A percentile compares a stretch with the other conserved stretches of the same genome.
Evolutionary conservation across 805 yeast species (phyloP).

Genomic region (Nakazawaea wyomingensis): DNA sequence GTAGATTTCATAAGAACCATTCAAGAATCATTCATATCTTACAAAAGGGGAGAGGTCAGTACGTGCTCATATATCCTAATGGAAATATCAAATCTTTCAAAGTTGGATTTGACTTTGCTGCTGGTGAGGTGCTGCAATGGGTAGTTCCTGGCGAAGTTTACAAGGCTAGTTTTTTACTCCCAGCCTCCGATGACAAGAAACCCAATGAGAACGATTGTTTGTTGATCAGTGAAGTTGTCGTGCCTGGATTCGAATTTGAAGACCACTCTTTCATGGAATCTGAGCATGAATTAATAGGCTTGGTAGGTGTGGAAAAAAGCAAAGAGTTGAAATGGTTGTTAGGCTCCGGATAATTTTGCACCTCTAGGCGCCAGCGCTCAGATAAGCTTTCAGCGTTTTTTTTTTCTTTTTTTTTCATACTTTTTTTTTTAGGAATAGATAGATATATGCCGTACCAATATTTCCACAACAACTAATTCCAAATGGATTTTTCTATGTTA

Average conservation of each 20-base stretch:
- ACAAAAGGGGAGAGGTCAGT: conserved; percentile 52
- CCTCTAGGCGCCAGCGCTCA: conserved; percentile 6
- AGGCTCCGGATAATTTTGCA: conserved; percentile 15
- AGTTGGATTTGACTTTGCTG: conserved; percentile 44
- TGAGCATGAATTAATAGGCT: conserved; percentile 23
- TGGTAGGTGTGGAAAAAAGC: conserved; percentile 35
- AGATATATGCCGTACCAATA: background rate
- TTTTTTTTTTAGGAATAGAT: background rate
- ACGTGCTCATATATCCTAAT: conserved; percentile 47
- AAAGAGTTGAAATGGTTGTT: conserved; percentile 32
- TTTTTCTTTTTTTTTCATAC: background rate
- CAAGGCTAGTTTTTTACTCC: conserved; percentile 48
- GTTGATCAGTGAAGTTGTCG: conserved; percentile 52
- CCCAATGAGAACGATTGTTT: conserved; percentile 31
- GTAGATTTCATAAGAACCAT: conserved; percentile 44
- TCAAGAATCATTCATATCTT: conserved; percentile 52
- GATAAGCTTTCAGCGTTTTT: background rate
- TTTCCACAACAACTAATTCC: background rate
- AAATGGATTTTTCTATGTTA: background rate
- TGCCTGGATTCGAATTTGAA: conserved; percentile 55
- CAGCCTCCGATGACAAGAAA: conserved; percentile 28
- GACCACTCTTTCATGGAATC: conserved; percentile 44
- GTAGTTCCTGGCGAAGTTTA: conserved; percentile 59
- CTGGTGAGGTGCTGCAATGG: conserved; percentile 54
- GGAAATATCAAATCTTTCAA: conserved; percentile 43